Evolutionary conservation across 192 early-diverging fungal species (phyloP).

Genomic region (Glomus cerebriforme): DNA sequence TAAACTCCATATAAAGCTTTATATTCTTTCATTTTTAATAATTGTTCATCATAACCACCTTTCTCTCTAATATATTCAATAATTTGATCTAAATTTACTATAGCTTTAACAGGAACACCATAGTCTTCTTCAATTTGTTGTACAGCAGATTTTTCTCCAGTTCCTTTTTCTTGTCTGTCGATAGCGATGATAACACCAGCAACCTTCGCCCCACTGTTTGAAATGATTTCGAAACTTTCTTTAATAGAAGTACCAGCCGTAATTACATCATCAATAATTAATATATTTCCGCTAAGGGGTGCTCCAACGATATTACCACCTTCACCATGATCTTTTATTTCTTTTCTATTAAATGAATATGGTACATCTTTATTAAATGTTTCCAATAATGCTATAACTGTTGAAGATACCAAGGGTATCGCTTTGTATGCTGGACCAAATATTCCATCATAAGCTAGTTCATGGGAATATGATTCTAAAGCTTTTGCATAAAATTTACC

Average conservation of each 20-base stretch:
- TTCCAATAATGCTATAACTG: conserved; percentile 74
- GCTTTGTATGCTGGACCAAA: conserved; percentile 99
- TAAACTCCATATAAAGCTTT: conserved; percentile 77
- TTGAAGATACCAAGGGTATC: conserved; percentile 86
- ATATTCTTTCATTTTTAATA: conserved; percentile 79
- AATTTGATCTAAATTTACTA: conserved; percentile 85
- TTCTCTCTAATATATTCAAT: conserved; percentile 83
- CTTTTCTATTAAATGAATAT: conserved; percentile 97
- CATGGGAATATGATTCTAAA: conserved; percentile 57
- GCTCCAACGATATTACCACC: conserved; percentile 95
- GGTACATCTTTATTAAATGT: conserved; percentile 65
- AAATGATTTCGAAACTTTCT: conserved; percentile 84
- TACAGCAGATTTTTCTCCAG: conserved; percentile 75
- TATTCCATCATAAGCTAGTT: conserved; percentile 78
- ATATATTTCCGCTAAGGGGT: conserved; percentile 69
- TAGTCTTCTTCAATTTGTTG: conserved; percentile 88
- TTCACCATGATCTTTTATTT: conserved; percentile 98
- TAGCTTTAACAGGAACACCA: conserved; percentile 77
- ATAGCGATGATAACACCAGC: conserved; percentile 90
- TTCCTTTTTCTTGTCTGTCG: conserved; percentile 85
- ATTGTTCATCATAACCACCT: conserved; percentile 61
- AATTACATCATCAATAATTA: conserved; percentile 97
- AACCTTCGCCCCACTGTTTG: conserved; percentile 67
- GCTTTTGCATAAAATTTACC: conserved; percentile 91
- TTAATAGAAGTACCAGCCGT: conserved; percentile 99